Evolutionary conservation across 2,329 filamentous ascomycete genomes (phyloP).

Genomic region (Sporothrix protearum): DNA sequence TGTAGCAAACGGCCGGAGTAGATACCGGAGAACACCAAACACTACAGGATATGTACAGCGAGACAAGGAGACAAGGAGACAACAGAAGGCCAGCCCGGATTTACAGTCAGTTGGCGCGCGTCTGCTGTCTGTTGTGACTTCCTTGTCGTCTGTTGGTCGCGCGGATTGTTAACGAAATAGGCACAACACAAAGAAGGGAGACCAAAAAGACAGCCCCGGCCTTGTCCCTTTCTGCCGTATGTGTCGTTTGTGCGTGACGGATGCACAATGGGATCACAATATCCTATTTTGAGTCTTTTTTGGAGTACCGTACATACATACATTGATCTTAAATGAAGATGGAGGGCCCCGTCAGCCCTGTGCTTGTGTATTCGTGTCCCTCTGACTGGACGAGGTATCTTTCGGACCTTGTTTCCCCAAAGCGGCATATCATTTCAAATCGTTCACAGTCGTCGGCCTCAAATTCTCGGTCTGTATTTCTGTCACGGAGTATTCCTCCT

Average conservation of each 20-base stretch:
- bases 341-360: conserved; percentile 6
- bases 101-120: background rate
- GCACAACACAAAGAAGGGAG: conserved; percentile 3
- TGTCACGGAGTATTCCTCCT: background rate
- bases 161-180: background rate
- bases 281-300: background rate
- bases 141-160: background rate
- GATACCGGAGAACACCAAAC: background rate
- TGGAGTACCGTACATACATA: background rate
- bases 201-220: background rate
- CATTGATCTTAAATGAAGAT: background rate
- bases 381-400: background rate
- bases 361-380: background rate
- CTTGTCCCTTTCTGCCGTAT: background rate
- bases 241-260: background rate
- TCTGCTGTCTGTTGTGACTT: background rate
- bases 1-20: background rate
- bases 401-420: conserved; percentile 9
- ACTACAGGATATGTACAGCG: background rate
- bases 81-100: background rate
- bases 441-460: background rate
- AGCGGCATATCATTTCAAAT: background rate
- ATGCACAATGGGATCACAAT: background rate
- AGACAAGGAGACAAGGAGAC: background rate
- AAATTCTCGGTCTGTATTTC: background rate